Base-by-base conservation (phyloP, 2,329 filamentous ascomycete species). In the Nemania serpens region DNA sequence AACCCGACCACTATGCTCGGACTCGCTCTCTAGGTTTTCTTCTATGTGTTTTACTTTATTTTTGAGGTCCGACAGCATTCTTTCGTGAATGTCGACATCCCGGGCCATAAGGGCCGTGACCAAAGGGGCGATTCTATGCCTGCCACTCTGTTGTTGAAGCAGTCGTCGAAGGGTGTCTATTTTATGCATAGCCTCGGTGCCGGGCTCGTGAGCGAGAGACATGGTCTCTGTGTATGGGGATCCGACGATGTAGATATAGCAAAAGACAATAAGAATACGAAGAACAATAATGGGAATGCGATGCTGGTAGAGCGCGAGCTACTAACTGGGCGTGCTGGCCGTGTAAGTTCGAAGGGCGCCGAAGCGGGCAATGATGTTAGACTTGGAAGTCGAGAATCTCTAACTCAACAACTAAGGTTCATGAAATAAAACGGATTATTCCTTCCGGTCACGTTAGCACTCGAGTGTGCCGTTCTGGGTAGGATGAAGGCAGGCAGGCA, bases 51-150 rank as follows among this genome's bases (percentile, higher is more conserved):
- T 42, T 39, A 61, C 20, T 13, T 9, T 55, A n/a, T 34, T 20
- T 25, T 37, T 22, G 20, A 64, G 48, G 5, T 51, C 45, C 3
- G 48, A 39, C n/a, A 64, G 55, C 34, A 51, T 50, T n/a, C 29
- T 59, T 51, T 15, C 55, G n/a, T 62, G 60, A 18, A 51, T 56
- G 22, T 66, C 62, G 4, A 70, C 59, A 18, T 68, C 58, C 25
- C 63, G 59, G 15, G 65, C 61, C n/a, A 62, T 61, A 3, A 70
- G 60, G 22, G 60, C 59, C 33, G 65, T 54, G 13, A 70, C 50
- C 20, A 70, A 53, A 15, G 64, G 64, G 3, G 60, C 37, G 39
- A 67, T 58, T 15, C 51, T 65, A 2, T 56, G 42, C 34, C 60
- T 57, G 51, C 57, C 66, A 10, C 50, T 61, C 1, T 63, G 62